phyloP scores from a whole-genome alignment of 371 early-diverging fungal species.

The Zancudomyces culisetae region DNA sequence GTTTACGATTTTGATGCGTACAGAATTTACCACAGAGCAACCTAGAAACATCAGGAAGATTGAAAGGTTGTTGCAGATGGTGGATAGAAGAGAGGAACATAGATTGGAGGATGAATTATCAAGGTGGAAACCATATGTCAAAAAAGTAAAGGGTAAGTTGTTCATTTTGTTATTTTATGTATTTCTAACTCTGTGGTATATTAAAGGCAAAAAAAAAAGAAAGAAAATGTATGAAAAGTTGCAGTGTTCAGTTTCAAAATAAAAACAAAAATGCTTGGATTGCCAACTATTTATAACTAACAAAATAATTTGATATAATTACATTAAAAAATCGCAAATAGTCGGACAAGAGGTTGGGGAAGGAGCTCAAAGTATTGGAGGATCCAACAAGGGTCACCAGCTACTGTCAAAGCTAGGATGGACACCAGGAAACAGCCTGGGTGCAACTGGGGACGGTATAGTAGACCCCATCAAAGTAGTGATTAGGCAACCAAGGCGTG shows the following conservation, averaged over 20 bases:
- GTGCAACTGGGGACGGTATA: conserved; percentile 56
- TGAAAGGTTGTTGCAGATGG: background rate
- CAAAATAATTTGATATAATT: conserved; percentile 4
- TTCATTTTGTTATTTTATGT: background rate
- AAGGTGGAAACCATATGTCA: background rate
- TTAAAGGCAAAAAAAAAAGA: too few species aligned
- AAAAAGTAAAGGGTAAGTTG: background rate
- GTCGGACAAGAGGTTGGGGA: conserved; percentile 26
- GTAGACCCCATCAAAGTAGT: conserved; percentile 68
- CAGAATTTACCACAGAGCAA: conserved; percentile 7
- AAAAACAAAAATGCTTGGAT: background rate
- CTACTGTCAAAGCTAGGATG: conserved; percentile 71
- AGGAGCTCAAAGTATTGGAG: conserved; percentile 36
- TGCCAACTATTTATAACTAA: background rate
- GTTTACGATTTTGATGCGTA: conserved; percentile 13
- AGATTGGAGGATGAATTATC: background rate
- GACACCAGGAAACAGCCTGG: conserved; percentile 64
- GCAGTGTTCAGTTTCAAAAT: background rate
- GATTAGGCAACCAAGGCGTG: conserved; percentile 46
- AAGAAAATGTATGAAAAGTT: background rate
- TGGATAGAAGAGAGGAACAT: background rate
- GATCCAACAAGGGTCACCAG: conserved; percentile 53
- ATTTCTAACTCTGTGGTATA: background rate
- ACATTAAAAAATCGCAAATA: background rate
- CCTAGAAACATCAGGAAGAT: conserved; percentile 2